phyloP scores from a whole-genome alignment of 1,284 basidiomycete genomes.

The Porogramme epimiltina region DNA sequence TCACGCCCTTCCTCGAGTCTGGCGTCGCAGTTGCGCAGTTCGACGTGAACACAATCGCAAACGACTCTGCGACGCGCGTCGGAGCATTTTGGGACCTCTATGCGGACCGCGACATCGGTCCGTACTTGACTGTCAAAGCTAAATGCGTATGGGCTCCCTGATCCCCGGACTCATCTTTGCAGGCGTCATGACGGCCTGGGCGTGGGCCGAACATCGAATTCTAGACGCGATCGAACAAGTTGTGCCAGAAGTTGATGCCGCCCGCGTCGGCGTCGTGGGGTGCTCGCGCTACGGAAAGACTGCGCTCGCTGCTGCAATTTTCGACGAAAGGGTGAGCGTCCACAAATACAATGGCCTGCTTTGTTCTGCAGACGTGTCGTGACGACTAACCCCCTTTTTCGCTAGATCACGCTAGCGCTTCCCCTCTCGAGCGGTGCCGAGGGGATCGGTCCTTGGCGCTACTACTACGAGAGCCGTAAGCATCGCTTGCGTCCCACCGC shows the following conservation, averaged over 20 bases:
- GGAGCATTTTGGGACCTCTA: slow-evolving; percentile 18
- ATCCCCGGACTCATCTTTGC: not conserved
- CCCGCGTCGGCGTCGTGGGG: slow-evolving; percentile 13
- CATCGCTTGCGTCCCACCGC: not conserved
- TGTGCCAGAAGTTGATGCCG: slow-evolving; percentile 12
- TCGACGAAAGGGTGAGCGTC: slow-evolving; percentile 10
- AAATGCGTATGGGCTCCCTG: too few species aligned
- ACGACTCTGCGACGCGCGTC: slow-evolving; percentile 11
- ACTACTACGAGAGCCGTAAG: slow-evolving; percentile 17
- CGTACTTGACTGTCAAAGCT: not conserved
- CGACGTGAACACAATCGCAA: slow-evolving; percentile 12
- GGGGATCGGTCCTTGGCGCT: slow-evolving; percentile 18
- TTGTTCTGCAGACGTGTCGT: not conserved
- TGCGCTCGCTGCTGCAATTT: slow-evolving; percentile 16
- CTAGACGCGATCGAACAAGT: slow-evolving; percentile 15
- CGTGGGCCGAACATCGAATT: slow-evolving; percentile 15
- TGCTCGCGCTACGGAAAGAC: slow-evolving; percentile 18
- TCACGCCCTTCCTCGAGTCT: slow-evolving; percentile 13
- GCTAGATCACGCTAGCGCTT: slow-evolving; percentile 13
- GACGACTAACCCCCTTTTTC: too few species aligned
- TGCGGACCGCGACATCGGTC: slow-evolving; percentile 14
- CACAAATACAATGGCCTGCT: not conserved
- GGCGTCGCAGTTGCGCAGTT: slow-evolving; percentile 15
- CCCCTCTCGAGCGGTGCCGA: slow-evolving; percentile 16
- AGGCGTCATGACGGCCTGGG: slow-evolving; percentile 18